A percentile compares a stretch with the other conserved stretches of the same genome.
These are phyloP conservation scores for Parastagonospora nodorum DNA, from an alignment of 2,329 filamentous ascomycete species.

Conservation along the genomic window DNA sequence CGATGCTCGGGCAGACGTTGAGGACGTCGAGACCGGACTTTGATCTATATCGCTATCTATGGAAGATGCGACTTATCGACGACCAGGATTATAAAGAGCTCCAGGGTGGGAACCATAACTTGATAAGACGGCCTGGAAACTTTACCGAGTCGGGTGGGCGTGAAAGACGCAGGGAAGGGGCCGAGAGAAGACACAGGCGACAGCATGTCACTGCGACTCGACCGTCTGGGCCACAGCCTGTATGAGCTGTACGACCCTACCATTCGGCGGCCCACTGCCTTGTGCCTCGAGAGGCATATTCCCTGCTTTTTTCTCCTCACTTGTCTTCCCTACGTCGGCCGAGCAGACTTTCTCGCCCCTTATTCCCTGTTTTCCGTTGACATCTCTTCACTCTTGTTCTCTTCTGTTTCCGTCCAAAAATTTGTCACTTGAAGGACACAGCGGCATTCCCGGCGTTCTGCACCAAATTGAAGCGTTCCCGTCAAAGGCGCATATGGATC, in stretches of 20 bases:
- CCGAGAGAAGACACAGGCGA: conserved; percentile 10
- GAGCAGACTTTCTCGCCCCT: background rate
- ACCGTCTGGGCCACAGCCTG: conserved; percentile 1
- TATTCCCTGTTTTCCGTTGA: background rate
- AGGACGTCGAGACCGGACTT: conserved; percentile 34
- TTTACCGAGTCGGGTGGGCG: conserved; percentile 23
- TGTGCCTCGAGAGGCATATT: background rate
- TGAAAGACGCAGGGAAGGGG: conserved; percentile 7
- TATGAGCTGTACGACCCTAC: conserved; percentile 2
- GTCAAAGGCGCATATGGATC: background rate
- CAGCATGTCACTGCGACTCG: conserved; percentile 17
- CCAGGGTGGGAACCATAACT: conserved; percentile 35
- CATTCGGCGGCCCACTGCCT: background rate
- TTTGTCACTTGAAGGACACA: background rate
- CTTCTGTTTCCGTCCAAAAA: background rate
- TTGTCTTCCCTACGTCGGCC: background rate
- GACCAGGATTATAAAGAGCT: conserved; percentile 41
- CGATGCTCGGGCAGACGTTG: conserved; percentile 29
- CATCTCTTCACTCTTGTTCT: background rate
- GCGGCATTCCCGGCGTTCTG: background rate
- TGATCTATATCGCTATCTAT: conserved; percentile 34
- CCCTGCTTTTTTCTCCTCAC: background rate
- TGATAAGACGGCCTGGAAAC: conserved; percentile 22
- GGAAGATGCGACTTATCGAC: conserved; percentile 37
- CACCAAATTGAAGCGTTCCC: background rate